phyloP scores from a whole-genome alignment of 192 early-diverging fungal genomes.

The Coemansia guatemalensis region DNA sequence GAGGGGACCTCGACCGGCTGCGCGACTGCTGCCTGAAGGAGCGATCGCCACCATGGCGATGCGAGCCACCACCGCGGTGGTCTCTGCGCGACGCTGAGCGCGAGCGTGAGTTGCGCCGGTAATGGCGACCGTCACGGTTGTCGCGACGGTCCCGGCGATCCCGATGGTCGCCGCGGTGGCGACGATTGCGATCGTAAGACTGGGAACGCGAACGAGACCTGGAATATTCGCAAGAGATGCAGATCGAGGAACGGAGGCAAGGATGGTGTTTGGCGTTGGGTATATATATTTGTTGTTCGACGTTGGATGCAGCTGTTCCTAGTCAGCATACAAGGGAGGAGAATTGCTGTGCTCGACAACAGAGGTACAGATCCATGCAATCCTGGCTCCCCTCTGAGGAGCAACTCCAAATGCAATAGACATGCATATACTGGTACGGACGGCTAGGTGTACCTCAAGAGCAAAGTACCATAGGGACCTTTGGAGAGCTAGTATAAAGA shows the following conservation, averaged over 20 bases:
- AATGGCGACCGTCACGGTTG: slow-evolving; percentile 16
- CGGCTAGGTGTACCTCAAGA: not conserved
- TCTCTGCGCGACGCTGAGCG: slow-evolving; percentile 24
- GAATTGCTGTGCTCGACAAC: not conserved
- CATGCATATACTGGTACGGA: not conserved
- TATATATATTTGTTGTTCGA: not conserved
- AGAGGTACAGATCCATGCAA: not conserved
- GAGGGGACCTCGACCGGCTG: slow-evolving; percentile 21
- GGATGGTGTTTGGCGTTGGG: not conserved
- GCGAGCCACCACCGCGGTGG: slow-evolving; percentile 14
- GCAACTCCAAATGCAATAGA: not conserved
- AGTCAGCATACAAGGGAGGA: not conserved
- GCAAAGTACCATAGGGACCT: slow-evolving; percentile 1
- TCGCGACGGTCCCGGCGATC: slow-evolving; percentile 6
- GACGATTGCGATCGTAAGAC: slow-evolving; percentile 7
- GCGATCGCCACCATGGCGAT: slow-evolving; percentile 7
- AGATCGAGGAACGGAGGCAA: slow-evolving; percentile 3
- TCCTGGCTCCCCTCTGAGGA: no score
- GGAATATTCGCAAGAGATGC: slow-evolving; percentile 6
- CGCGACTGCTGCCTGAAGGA: slow-evolving; percentile 20
- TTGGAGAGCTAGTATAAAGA: not conserved
- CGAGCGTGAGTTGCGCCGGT: slow-evolving; percentile 6
- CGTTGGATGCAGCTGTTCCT: not conserved
- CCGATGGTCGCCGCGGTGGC: slow-evolving; percentile 13
- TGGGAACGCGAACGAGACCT: slow-evolving; percentile 28